Evolutionary conservation across 306 rosid genomes (phyloP), one percentile per base, ranked within the genome.

Genomic region (Cyamopsis tetragonoloba): DNA sequence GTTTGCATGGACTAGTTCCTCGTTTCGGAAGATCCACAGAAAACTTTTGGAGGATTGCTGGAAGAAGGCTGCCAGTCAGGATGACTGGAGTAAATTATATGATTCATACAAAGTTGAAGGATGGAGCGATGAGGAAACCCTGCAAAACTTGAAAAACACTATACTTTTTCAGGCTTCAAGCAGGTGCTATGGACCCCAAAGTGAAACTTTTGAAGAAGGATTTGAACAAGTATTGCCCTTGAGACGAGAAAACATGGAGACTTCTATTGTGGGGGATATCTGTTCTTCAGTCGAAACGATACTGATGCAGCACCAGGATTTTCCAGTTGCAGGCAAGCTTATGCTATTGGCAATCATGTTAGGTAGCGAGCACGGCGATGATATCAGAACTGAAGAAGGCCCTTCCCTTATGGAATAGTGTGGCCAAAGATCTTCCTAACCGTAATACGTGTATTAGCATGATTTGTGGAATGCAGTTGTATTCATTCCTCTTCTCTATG

Each of bases 231-330:
- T 88, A 4, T 73, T 93, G 73, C 80, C 87, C 2, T 71, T 86
- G 81, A 88, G 97, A 66, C 93, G 66, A 77, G 92, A 87, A 54
- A 84, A 61, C 27, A 17, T 55, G 70, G 92, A 86, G 62, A 70
- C 86, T 64, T 59, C 73, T 9, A 19, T 30, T 30, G 6, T 53
- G 73, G 78, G 73, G 48, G 91, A 80, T 66, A 72, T 66, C 15
- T 50, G 68, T 59, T 72, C 85, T 72, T 89, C 96, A 3, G 96
- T 93, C 49, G 92, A 88, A 56, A 70, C 82, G 59, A 86, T 89
- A 70, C 80, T 93, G 62, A 93, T 89, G 98, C 89, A 84, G 77
- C 97, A 89, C 76, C 86, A 79, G 80, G 95, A 86, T 78, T 93
- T 68, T 53, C 80, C 97, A 3, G 90, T 83, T 75, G 98, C 98